Conservation (phyloP, 495 filamentous ascomycete genomes). For the Amorphotheca resinae region DNA sequence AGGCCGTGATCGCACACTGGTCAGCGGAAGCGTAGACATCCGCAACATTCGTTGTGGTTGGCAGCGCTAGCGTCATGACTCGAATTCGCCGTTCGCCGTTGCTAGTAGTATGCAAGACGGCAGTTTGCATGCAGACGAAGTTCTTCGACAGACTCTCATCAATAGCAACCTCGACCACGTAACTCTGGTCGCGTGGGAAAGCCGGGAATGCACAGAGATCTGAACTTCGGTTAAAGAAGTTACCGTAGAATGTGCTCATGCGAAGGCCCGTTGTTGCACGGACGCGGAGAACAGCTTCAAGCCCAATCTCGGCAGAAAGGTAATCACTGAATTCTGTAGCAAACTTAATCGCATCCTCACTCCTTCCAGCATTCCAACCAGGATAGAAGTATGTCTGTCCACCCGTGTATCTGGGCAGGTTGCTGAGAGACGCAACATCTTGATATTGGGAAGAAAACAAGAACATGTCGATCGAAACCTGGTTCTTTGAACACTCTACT, state of each 20-base stretch:
- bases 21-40: constrained; percentile 93
- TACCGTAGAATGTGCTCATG: constrained; percentile 97
- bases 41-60: constrained; percentile 79
- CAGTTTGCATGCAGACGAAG: constrained; percentile 92
- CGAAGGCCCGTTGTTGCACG: constrained; percentile 87
- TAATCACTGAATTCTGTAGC: constrained; percentile 94
- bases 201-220: constrained; percentile 97
- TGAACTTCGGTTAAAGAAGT: constrained; percentile 96
- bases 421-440: constrained; percentile 90
- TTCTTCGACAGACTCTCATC: constrained; percentile 89
- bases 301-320: constrained; percentile 84
- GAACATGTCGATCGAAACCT: constrained; percentile 99
- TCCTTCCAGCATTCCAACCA: constrained; percentile 87
- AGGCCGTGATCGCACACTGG: constrained; percentile 81
- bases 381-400: constrained; percentile 98
- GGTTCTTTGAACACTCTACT: constrained; percentile 96
- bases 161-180: constrained; percentile 98
- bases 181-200: constrained; percentile 92
- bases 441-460: constrained; percentile 95
- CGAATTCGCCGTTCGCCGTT: constrained; percentile 92
- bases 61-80: constrained; percentile 85
- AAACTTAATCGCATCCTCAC: constrained; percentile 95
- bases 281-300: constrained; percentile 93
- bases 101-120: constrained; percentile 93
- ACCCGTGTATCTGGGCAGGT: constrained; percentile 88